phyloP scores from a whole-genome alignment of 108 stramenopile genomes.

The Fistulifera pelliculosa region DNA sequence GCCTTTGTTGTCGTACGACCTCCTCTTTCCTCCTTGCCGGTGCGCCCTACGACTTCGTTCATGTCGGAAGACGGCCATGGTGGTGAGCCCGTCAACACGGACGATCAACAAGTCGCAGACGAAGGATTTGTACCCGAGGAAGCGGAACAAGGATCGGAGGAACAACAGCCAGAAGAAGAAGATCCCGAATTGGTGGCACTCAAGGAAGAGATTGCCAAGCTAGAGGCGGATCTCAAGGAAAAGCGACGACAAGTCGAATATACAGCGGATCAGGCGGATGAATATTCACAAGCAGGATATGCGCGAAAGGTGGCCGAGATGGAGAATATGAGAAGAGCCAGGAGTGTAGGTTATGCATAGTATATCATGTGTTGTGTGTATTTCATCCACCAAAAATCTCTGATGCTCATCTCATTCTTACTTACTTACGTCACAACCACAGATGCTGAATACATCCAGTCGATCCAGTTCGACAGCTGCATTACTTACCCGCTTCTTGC shows the following conservation, averaged over 20 bases:
- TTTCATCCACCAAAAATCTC: no score
- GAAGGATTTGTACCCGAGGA: neutral
- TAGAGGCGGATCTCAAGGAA: conserved; percentile 48
- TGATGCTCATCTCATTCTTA: no score
- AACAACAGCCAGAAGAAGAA: conserved; percentile 24
- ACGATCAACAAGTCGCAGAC: neutral
- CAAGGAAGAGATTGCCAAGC: conserved; percentile 50
- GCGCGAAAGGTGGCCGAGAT: conserved; percentile 73
- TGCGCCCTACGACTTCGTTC: no score
- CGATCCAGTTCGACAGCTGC: conserved; percentile 34
- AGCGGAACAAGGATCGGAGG: neutral
- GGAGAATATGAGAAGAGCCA: conserved; percentile 62
- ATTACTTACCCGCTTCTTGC: conserved; percentile 48
- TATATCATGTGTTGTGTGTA: no score
- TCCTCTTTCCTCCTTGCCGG: no score
- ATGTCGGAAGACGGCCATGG: neutral
- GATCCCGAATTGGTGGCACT: conserved; percentile 42
- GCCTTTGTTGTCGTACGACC: no score
- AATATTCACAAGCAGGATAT: conserved; percentile 64
- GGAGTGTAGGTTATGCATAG: conserved; percentile 38
- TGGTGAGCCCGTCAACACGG: neutral
- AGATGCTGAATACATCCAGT: conserved; percentile 35
- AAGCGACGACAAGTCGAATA: conserved; percentile 33
- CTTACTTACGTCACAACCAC: no score
- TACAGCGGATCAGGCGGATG: conserved; percentile 43